Evolutionary conservation across 2,329 filamentous ascomycete genomes (phyloP).

Genomic region (Diplodia seriata): DNA sequence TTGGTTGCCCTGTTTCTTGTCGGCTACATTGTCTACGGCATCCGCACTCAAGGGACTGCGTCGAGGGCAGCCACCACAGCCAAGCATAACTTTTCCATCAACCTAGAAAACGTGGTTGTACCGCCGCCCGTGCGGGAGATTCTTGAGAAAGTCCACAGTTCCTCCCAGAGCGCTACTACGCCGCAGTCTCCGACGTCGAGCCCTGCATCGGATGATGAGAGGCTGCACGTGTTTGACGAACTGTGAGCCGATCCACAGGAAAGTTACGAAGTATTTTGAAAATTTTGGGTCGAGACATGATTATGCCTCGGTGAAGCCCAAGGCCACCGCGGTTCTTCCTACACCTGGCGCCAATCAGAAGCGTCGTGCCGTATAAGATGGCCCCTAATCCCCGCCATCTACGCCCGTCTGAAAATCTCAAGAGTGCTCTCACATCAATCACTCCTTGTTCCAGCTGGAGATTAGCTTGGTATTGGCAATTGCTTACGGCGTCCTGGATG

Average conservation of each 20-base stretch:
- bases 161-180: slow-evolving; percentile 14
- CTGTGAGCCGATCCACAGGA: slow-evolving; percentile 28
- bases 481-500: neutral
- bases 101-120: slow-evolving; percentile 40
- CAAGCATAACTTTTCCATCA: slow-evolving; percentile 33
- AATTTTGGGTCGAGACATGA: neutral
- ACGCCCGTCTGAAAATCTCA: neutral
- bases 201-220: slow-evolving; percentile 30
- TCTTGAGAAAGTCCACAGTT: slow-evolving; percentile 35
- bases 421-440: neutral
- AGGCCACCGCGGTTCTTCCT: neutral
- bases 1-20: slow-evolving; percentile 56
- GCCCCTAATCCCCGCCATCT: neutral
- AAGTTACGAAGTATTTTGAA: neutral
- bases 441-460: neutral
- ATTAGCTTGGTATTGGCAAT: neutral
- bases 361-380: neutral
- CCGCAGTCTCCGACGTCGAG: slow-evolving; percentile 6
- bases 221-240: slow-evolving; percentile 38
- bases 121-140: slow-evolving; percentile 46
- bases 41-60: slow-evolving; percentile 37
- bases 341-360: neutral
- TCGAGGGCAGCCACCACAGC: slow-evolving; percentile 35
- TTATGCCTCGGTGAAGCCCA: neutral
- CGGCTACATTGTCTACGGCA: slow-evolving; percentile 50